Base-by-base conservation (phyloP, 1,284 basidiomycete species). In the Trichosporon sp. region DNA sequence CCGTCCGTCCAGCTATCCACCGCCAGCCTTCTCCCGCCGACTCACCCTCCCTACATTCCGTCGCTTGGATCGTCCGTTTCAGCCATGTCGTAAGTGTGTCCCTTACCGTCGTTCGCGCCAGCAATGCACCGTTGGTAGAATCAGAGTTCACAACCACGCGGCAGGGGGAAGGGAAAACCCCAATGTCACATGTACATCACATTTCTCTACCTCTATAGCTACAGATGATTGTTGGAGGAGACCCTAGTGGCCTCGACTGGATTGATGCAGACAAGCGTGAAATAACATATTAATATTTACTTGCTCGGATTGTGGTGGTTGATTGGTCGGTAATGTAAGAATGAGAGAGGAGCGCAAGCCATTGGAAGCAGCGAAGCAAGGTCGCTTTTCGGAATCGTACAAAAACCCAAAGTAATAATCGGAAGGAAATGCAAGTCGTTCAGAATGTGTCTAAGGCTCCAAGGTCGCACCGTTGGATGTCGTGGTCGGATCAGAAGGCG, bases 161-260 rank as follows among this genome's bases (percentile, higher is more conserved):
- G 8, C 44, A n/a, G 18, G 7, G 27, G 3, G 27, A 3, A 25
- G 11, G 53, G 27, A 27, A 27, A 60, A n/a, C 29, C n/a, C 18
- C 56, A 60, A 60, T 31, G 27, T 60, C 56, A 60, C 56, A 60
- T 62, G 62, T 69, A 69, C 68, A 69, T 65, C 68, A 63, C 56
- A 60, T 25, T 29, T 29, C n/a, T 66, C 68, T 69, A 66, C 68
- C 65, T 69, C 68, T 69, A 69, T 69, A 69, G 68, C 68, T 69
- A 69, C 68, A 69, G 51, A 60, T 60, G 56, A n/a, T 60, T 11
- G 29, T 60, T 58, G 32, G 29, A 42, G 67, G 34, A 31, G 56
- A 18, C 56, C 15, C 25, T 8, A 47, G 31, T 42, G 51, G 42
- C 64, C 6, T 23, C 35, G 18, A n/a, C 18, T 38, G 18, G 38